Evolutionary conservation across 306 rosid species (phyloP).

Genomic region (Crataegus laevigata): DNA sequence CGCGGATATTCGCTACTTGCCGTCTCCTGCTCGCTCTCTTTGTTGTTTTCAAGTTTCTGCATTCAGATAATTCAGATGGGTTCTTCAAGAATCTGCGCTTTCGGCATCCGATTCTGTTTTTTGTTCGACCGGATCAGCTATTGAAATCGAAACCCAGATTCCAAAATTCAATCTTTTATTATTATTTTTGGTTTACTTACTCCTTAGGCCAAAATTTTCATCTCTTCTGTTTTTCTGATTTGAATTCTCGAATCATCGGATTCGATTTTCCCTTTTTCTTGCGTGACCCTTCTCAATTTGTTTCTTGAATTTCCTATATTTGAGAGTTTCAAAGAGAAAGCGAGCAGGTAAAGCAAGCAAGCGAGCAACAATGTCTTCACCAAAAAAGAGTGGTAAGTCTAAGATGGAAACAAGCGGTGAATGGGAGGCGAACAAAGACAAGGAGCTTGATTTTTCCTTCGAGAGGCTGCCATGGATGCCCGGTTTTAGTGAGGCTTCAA

Average conservation of each 20-base stretch:
- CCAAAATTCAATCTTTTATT: constrained; percentile 12
- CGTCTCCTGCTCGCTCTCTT: constrained; percentile 1
- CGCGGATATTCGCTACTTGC: not conserved
- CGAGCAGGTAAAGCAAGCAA: constrained; percentile 22
- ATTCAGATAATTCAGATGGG: constrained; percentile 31
- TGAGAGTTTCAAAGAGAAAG: constrained; percentile 25
- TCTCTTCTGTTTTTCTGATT: not conserved
- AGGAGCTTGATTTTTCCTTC: constrained; percentile 21
- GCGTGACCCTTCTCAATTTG: constrained; percentile 18
- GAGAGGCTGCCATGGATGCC: constrained; percentile 47
- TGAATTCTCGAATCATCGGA: not conserved
- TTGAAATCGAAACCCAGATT: constrained; percentile 20
- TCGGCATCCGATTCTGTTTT: constrained; percentile 51
- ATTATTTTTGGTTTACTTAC: not conserved
- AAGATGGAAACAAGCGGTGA: constrained; percentile 21
- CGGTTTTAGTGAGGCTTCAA: constrained; percentile 45
- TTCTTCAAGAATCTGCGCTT: constrained; percentile 14
- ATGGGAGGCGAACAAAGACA: constrained; percentile 32
- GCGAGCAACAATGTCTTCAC: constrained; percentile 33
- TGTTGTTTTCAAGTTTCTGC: not conserved
- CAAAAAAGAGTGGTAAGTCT: constrained; percentile 45
- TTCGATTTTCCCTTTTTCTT: not conserved
- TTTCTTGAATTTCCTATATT: not conserved
- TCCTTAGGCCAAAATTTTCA: not conserved
- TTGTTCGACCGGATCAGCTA: constrained; percentile 35